Conservation (phyloP, 805 yeast genomes). For the Maudiozyma barnettii region DNA sequence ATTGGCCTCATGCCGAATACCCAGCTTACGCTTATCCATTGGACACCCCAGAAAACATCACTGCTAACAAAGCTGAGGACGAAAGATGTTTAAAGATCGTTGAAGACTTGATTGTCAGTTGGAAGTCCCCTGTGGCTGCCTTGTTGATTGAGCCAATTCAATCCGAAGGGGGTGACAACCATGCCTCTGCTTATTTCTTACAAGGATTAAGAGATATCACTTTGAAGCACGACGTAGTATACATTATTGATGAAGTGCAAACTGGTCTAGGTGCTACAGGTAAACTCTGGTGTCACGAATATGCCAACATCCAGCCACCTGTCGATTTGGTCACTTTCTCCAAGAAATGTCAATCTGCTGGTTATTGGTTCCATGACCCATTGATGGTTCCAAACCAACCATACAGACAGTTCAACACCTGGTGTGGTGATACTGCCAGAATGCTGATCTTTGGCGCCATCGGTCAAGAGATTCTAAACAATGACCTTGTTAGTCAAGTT, state of each 20-base stretch:
- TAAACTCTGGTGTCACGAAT: constrained; percentile 65
- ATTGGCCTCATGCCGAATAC: constrained; percentile 95
- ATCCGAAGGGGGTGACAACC: constrained; percentile 72
- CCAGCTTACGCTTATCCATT: constrained; percentile 82
- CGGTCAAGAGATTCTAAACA: constrained; percentile 42
- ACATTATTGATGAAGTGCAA: constrained; percentile 66
- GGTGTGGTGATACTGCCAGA: constrained; percentile 72
- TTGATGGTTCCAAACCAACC: constrained; percentile 50
- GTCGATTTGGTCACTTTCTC: constrained; percentile 66
- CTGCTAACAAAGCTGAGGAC: constrained; percentile 67
- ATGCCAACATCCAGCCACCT: constrained; percentile 50
- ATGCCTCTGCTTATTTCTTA: constrained; percentile 51
- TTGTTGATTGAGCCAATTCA: constrained; percentile 81
- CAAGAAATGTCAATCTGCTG: constrained; percentile 66
- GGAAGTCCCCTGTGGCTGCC: constrained; percentile 79
- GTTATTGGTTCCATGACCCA: constrained; percentile 55
- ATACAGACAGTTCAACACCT: constrained; percentile 65
- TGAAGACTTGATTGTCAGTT: constrained; percentile 55
- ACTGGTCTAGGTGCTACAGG: constrained; percentile 71
- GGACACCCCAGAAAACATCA: constrained; percentile 52
- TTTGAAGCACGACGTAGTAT: constrained; percentile 43
- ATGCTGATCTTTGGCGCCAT: constrained; percentile 55
- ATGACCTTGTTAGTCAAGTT: constrained; percentile 41
- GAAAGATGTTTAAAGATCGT: constrained; percentile 68
- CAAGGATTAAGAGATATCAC: constrained; percentile 56